Evolutionary conservation across 2,329 filamentous ascomycete species (phyloP), one percentile per base, ranked within the genome.

Genomic region (Diaporthe nobilis): DNA sequence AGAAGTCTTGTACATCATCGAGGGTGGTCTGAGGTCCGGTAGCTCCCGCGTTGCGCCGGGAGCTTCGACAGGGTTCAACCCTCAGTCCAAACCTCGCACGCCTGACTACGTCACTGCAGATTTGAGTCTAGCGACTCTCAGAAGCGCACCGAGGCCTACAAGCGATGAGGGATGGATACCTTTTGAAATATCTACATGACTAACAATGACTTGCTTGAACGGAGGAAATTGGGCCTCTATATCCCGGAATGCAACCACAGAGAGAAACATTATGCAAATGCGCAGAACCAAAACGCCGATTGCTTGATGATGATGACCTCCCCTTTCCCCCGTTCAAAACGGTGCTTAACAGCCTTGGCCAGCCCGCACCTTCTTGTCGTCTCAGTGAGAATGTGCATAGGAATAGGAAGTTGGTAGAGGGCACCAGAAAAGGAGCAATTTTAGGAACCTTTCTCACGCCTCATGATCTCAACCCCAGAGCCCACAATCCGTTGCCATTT

Each of bases 1-100:
- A 74, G 61, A 39, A 74, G 61, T 74, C 71, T 8, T 73, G 34
- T 28, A 51, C 65, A 73, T 76, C 74, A 76, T 76, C 70, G 71
- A 53, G 39, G 39, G 37, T 76, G 74, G 74, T 31, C 63, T 74
- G 74, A 74, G 37, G 4, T 44, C 10, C 37, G 53, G 71, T 65
- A 57, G 53, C 71, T 65, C 13, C 72, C 74, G 74, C 25, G 17
- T 47, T 67, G 63, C 44, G 17, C 42, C 63, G 31, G 63, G 28
- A 6, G 17, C 31, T 37, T 22, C n/a, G 31, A 7, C 47, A 70
- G 65, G 65, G 65, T 70, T 55, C 15, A 70, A 70, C 65, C 65
- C 65, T 55, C 34, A 13, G 15, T 9, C 34, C 0, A 12, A 13
- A 13, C n/a, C n/a, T 15, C 7, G 4, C 34, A 22, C 8, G 0